These are phyloP conservation scores for Gossypium mustelinum DNA, from an alignment of 345 rosid genomes.

Conservation along the genomic window DNA sequence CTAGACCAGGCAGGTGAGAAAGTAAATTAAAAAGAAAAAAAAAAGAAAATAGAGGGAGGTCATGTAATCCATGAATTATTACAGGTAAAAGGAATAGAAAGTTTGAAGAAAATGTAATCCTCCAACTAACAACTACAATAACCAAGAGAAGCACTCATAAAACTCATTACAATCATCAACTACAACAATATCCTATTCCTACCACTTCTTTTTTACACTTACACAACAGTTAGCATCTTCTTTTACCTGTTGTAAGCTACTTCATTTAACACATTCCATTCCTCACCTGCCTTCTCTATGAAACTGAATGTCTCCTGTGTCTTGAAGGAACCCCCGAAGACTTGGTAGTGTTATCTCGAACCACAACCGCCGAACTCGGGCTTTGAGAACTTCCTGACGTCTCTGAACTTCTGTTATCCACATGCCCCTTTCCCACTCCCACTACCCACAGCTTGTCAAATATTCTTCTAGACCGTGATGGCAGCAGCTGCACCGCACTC, in stretches of 20 bases:
- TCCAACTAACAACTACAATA: neutral
- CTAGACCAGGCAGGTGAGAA: neutral
- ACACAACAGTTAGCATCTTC: neutral
- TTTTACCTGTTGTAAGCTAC: constrained; percentile 4
- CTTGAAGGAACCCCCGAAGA: constrained; percentile 62
- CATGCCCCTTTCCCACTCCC: constrained; percentile 54
- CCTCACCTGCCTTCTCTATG: constrained; percentile 27
- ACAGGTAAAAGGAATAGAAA: neutral
- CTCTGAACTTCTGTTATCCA: constrained; percentile 62
- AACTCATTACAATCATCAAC: neutral
- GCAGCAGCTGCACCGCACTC: constrained; percentile 58
- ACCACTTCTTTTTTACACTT: constrained; percentile 23
- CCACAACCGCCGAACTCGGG: constrained; percentile 53
- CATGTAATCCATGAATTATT: neutral
- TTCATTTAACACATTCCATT: too few relatives aligned
- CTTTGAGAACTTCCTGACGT: constrained; percentile 90
- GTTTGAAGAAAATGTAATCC: neutral
- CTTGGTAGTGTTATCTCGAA: constrained; percentile 50
- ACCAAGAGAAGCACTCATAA: neutral
- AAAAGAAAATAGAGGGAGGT: neutral
- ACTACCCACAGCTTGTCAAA: constrained; percentile 68
- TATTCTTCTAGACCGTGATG: constrained; percentile 78
- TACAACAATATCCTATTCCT: constrained; percentile 18
- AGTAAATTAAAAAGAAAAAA: too few relatives aligned
- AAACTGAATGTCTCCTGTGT: constrained; percentile 72